Conservation (phyloP, 192 early-diverging fungal species). For the Obelidium mucronatum region DNA sequence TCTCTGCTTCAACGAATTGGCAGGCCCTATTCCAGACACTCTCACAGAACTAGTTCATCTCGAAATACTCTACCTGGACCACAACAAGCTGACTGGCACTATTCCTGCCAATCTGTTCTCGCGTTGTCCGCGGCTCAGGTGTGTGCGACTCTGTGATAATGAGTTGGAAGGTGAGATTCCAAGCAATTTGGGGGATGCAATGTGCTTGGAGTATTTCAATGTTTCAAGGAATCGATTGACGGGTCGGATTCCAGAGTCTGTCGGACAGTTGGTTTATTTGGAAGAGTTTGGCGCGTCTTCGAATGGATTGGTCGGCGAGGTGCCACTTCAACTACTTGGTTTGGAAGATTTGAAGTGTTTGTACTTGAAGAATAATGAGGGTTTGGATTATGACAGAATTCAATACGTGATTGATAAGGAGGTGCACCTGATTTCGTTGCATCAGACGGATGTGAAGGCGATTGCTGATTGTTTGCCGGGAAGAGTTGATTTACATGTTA, state of each 20-base stretch:
- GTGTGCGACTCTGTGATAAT: neutral
- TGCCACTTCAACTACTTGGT: neutral
- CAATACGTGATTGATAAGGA: too few relatives aligned
- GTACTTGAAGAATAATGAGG: too few relatives aligned
- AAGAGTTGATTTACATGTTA: too few relatives aligned
- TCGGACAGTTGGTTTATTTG: neutral
- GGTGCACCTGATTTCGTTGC: too few relatives aligned
- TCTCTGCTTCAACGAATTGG: neutral
- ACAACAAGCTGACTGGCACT: neutral
- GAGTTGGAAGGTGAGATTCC: neutral
- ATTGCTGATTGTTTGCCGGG: too few relatives aligned
- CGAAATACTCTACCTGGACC: neutral
- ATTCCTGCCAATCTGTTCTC: neutral
- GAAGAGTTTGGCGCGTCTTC: neutral
- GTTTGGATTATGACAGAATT: too few relatives aligned
- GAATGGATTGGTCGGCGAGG: neutral
- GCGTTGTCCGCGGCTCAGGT: too few relatives aligned
- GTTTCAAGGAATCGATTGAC: neutral
- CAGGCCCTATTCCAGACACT: neutral
- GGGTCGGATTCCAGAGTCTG: neutral
- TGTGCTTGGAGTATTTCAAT: neutral
- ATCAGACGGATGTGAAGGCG: too few relatives aligned
- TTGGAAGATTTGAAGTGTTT: neutral
- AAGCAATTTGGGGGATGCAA: neutral
- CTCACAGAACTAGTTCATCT: neutral